Base-by-base conservation (phyloP, 148 eudicot species). In the Drosera capensis region DNA sequence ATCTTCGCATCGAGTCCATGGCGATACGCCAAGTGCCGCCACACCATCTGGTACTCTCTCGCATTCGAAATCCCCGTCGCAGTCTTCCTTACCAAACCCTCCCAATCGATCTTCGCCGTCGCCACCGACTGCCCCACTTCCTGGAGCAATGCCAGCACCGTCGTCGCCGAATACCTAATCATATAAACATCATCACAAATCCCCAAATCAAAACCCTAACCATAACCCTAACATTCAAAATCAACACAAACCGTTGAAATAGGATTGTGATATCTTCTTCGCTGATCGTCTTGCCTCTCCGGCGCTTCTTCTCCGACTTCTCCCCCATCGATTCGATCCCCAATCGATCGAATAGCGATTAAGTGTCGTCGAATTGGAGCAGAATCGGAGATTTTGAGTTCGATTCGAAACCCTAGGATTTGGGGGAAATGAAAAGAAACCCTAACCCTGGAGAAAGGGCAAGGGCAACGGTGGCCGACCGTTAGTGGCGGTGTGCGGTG, bases 1-100 rank as follows among this genome's bases (percentile, higher is more conserved):
- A 63, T 29, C 38, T 46, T 60, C 23, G 70, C 86, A 6, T 49
- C 17, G 40, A 87, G 40, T 8, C 64, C 36, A 22, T 78, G 65
- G 2, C 81, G 69, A 57, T 88, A 88, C 0, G 97, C 94, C 39
- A 88, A 61, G 65, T 80, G 92, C 23, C 92, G 94, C 97, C 97
- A 88, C 25, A 88, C 51, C 72, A 71, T 70, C 50, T 83, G 97
- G 58, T 72, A 78, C 51, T 88, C 97, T 48, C 79, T 65, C 0
- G 92, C 68, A 63, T 43, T 65, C 18, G 78, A 45, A 20, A 88
- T 77, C 18, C 94, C 94, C 8, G 86, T 74, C 4, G 59, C 42
- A 0, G 92, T 74, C 39, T 71, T 83, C 72, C 65, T 63, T 51
- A 75, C 75, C 65, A 88, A 53, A 2, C 37, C 71, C 24, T 71